Conservation (phyloP, 2,329 filamentous ascomycete genomes). For the Beauveria brongniartii region DNA sequence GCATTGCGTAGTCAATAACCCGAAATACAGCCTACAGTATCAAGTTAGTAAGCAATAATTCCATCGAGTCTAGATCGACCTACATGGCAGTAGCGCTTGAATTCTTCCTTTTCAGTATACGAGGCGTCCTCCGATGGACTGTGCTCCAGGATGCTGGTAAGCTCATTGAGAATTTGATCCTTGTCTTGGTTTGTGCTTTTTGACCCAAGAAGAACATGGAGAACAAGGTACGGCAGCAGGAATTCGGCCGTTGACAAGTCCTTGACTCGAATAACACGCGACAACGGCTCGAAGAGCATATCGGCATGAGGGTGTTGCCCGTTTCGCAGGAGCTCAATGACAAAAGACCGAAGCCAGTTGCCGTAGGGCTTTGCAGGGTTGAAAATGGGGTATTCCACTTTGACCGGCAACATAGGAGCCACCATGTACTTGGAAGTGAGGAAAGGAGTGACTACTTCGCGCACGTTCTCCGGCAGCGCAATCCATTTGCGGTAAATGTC, state of each 20-base stretch:
- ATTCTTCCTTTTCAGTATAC: slow-evolving; percentile 61
- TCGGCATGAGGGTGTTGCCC: slow-evolving; percentile 66
- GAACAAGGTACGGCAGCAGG: slow-evolving; percentile 74
- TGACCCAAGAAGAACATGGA: slow-evolving; percentile 75
- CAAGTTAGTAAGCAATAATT: slow-evolving; percentile 15
- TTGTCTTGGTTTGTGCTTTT: slow-evolving; percentile 51
- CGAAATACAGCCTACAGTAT: slow-evolving; percentile 70
- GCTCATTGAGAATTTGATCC: slow-evolving; percentile 59
- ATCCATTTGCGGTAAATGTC: slow-evolving; percentile 68
- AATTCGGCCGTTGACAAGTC: slow-evolving; percentile 83
- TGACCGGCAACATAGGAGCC: slow-evolving; percentile 48
- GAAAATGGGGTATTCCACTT: slow-evolving; percentile 72
- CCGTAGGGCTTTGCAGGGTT: slow-evolving; percentile 58
- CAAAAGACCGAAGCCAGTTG: slow-evolving; percentile 74
- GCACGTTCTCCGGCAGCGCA: slow-evolving; percentile 64
- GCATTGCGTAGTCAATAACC: slow-evolving; percentile 82
- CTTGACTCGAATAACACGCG: slow-evolving; percentile 74
- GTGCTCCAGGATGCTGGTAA: slow-evolving; percentile 65
- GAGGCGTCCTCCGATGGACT: slow-evolving; percentile 41
- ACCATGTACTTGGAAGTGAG: slow-evolving; percentile 76
- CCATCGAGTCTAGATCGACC: slow-evolving; percentile 18
- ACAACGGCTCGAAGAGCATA: slow-evolving; percentile 72
- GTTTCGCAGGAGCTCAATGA: slow-evolving; percentile 73
- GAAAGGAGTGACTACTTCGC: slow-evolving; percentile 82
- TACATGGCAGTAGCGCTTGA: slow-evolving; percentile 83